Conservation (phyloP, 1,284 basidiomycete genomes). For the Cryptococcus sp. region DNA sequence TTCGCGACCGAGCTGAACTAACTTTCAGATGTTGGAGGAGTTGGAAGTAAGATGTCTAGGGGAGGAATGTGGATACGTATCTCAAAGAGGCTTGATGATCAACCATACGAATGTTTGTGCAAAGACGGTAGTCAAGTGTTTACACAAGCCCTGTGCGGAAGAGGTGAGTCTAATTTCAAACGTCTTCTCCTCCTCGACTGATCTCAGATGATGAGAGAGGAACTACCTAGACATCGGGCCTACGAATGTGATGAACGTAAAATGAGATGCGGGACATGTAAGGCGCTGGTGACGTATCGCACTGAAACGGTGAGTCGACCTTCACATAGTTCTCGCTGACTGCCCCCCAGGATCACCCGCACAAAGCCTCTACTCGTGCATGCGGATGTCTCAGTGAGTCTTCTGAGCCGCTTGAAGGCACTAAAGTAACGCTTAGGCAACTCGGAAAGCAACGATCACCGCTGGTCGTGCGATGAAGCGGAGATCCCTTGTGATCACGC, state of each 20-base stretch:
- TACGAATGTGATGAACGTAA: not conserved
- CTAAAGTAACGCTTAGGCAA: not conserved
- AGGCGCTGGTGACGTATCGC: not conserved
- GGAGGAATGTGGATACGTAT: slow-evolving; percentile 56
- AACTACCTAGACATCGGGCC: not conserved
- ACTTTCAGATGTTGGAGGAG: slow-evolving; percentile 71
- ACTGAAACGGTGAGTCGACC: no score
- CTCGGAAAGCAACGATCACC: slow-evolving; percentile 9
- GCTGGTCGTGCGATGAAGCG: slow-evolving; percentile 38
- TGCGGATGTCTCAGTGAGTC: no score
- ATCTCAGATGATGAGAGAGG: no score
- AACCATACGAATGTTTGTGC: slow-evolving; percentile 63
- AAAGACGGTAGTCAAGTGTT: slow-evolving; percentile 58
- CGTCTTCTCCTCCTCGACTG: no score
- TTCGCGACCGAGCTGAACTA: not conserved
- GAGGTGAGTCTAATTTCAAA: slow-evolving; percentile 7
- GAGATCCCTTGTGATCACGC: slow-evolving; percentile 54
- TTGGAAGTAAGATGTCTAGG: slow-evolving; percentile 65
- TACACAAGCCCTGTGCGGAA: slow-evolving; percentile 24
- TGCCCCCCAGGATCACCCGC: no score
- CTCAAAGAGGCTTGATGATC: slow-evolving; percentile 65
- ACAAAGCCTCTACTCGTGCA: no score
- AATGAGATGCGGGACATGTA: not conserved
- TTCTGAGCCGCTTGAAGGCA: no score
- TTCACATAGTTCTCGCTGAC: no score